Evolutionary conservation across 352 stramenopile genomes (phyloP).

Genomic region (Phytopythium vexans): DNA sequence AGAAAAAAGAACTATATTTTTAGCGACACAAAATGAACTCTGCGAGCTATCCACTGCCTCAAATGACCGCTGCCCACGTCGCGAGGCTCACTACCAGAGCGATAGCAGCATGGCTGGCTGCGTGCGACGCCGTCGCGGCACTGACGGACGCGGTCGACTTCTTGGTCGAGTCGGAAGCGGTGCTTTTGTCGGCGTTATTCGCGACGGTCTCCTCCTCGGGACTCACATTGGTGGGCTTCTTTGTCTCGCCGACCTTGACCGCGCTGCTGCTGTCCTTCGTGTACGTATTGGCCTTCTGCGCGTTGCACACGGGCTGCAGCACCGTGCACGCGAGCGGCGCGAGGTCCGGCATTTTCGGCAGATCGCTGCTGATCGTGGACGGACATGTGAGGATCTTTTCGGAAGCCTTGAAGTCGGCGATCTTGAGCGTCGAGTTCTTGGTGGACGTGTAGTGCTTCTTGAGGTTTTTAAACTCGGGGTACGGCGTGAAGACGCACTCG

Average conservation of each 20-base stretch:
- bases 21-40: too few relatives aligned
- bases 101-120: too few relatives aligned
- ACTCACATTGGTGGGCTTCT: constrained; percentile 18
- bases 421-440: constrained; percentile 44
- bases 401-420: constrained; percentile 29
- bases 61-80: too few relatives aligned
- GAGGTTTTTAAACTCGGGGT: constrained; percentile 71
- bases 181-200: neutral
- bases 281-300: constrained; percentile 49
- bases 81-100: too few relatives aligned
- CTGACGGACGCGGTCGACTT: neutral
- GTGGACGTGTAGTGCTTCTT: constrained; percentile 76
- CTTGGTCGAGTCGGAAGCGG: neutral
- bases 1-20: too few relatives aligned
- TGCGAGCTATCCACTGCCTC: too few relatives aligned
- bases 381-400: constrained; percentile 41
- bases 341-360: constrained; percentile 36
- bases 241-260: constrained; percentile 28
- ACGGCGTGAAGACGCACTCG: constrained; percentile 55
- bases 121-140: too few relatives aligned
- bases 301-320: constrained; percentile 53
- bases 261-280: constrained; percentile 21
- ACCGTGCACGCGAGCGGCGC: constrained; percentile 39
- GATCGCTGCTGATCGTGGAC: constrained; percentile 21
- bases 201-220: constrained; percentile 2